These are phyloP conservation scores for Fusarium sp. DNA, from an alignment of 2,329 filamentous ascomycete species.

Conservation along the genomic window DNA sequence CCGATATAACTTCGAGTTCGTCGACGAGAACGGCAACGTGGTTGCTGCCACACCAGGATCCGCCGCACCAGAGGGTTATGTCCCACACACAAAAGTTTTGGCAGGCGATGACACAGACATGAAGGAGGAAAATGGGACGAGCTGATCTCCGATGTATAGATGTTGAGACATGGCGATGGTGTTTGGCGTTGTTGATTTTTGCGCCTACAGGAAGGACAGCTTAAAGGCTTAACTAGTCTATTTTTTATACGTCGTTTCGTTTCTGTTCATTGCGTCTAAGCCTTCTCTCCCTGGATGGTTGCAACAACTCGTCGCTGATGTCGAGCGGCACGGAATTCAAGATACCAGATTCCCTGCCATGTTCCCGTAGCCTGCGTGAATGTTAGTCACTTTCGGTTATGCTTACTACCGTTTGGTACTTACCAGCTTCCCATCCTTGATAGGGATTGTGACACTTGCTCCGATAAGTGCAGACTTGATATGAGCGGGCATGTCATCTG, in stretches of 20 bases:
- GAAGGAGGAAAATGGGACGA: conserved; percentile 62
- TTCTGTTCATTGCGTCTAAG: conserved; percentile 33
- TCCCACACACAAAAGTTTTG: conserved; percentile 75
- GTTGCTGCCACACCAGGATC: conserved; percentile 86
- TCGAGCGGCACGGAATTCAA: conserved; percentile 85
- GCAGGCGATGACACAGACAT: conserved; percentile 73
- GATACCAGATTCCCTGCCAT: conserved; percentile 93
- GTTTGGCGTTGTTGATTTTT: conserved; percentile 52
- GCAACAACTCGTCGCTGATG: conserved; percentile 88
- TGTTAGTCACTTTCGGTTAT: conserved; percentile 11
- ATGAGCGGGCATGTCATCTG: conserved; percentile 98
- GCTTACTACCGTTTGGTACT: conserved; percentile 45
- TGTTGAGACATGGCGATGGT: conserved; percentile 53
- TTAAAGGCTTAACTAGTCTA: conserved; percentile 32
- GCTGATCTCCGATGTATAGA: conserved; percentile 40
- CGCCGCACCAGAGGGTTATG: conserved; percentile 67
- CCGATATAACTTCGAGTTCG: conserved; percentile 96
- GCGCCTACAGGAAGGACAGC: conserved; percentile 25
- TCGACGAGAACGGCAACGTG: conserved; percentile 91
- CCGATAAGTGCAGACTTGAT: conserved; percentile 93
- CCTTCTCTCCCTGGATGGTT: conserved; percentile 91
- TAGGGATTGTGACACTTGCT: conserved; percentile 90
- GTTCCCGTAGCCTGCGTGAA: conserved; percentile 68
- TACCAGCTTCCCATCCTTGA: conserved; percentile 84
- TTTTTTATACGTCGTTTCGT: conserved; percentile 23